These are phyloP conservation scores for Avena sativa DNA, from an alignment of 176 grass and related monocot species.

Conservation along the genomic window DNA sequence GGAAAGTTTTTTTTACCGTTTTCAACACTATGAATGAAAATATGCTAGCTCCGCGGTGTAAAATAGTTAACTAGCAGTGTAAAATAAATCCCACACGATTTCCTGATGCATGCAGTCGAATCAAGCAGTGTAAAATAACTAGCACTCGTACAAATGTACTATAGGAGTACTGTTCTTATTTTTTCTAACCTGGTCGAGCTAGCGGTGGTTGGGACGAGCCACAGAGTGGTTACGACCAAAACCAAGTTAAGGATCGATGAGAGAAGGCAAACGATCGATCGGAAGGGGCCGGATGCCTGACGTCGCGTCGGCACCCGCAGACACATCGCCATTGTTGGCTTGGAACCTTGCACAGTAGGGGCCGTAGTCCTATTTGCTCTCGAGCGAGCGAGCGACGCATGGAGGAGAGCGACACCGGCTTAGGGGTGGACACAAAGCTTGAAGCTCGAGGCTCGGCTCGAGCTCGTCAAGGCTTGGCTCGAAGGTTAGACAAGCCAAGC, in stretches of 20 bases:
- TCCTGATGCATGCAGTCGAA: not conserved
- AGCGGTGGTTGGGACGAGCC: not conserved
- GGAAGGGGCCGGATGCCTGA: not conserved
- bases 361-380: constrained; percentile 4
- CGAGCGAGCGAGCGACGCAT: constrained; percentile 27
- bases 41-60: not conserved
- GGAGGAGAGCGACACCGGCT: not conserved
- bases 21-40: not conserved
- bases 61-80: not conserved
- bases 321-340: constrained; percentile 46
- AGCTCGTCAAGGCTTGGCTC: too few relatives aligned
- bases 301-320: constrained; percentile 9
- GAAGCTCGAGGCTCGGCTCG: too few relatives aligned
- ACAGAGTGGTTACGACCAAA: not conserved
- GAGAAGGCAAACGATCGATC: not conserved
- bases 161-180: not conserved
- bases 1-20: too few relatives aligned
- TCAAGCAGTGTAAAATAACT: too few relatives aligned
- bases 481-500: too few relatives aligned
- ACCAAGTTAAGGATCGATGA: not conserved
- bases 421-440: too few relatives aligned
- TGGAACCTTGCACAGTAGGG: constrained; percentile 35
- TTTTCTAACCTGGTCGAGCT: not conserved
- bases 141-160: too few relatives aligned
- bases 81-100: constrained; percentile 3